These are phyloP conservation scores for Cladobotryum mycophilum DNA, from an alignment of 2,329 filamentous ascomycete genomes.

Conservation along the genomic window DNA sequence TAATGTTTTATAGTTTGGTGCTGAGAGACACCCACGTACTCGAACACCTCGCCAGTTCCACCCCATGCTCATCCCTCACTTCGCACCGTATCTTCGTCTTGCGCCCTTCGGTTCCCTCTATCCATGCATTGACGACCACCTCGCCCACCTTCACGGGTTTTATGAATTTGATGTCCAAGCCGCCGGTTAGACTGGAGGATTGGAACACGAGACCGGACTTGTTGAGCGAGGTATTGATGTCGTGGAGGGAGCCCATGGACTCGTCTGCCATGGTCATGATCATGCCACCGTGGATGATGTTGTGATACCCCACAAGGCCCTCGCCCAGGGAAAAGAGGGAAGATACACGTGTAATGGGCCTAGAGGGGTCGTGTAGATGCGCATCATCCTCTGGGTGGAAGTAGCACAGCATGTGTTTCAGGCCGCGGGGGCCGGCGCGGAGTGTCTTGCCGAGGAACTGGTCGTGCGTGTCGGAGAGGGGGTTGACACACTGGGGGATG, in stretches of 20 bases:
- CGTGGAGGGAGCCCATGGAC: conserved; percentile 29
- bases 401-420: conserved; percentile 30
- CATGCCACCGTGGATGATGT: conserved; percentile 32
- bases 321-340: conserved; percentile 28
- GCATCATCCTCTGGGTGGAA: conserved; percentile 23
- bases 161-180: conserved; percentile 29
- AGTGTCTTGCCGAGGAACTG: conserved; percentile 31
- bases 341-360: conserved; percentile 23
- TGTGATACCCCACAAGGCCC: conserved; percentile 28
- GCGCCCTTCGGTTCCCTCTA: conserved; percentile 27
- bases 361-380: conserved; percentile 18
- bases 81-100: conserved; percentile 27
- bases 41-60: conserved; percentile 23
- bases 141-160: conserved; percentile 25
- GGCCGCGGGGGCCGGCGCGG: conserved; percentile 16
- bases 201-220: conserved; percentile 24
- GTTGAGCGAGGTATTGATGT: conserved; percentile 29
- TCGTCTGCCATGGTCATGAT: conserved; percentile 32
- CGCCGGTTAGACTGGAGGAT: conserved; percentile 27
- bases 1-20: conserved; percentile 19
- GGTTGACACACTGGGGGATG: conserved; percentile 28
- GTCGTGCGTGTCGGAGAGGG: conserved; percentile 22
- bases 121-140: conserved; percentile 26
- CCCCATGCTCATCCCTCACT: conserved; percentile 24
- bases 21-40: conserved; percentile 29